phyloP scores from a whole-genome alignment of 2,329 filamentous ascomycete species.

The Phyllosticta paracitricarpa region DNA sequence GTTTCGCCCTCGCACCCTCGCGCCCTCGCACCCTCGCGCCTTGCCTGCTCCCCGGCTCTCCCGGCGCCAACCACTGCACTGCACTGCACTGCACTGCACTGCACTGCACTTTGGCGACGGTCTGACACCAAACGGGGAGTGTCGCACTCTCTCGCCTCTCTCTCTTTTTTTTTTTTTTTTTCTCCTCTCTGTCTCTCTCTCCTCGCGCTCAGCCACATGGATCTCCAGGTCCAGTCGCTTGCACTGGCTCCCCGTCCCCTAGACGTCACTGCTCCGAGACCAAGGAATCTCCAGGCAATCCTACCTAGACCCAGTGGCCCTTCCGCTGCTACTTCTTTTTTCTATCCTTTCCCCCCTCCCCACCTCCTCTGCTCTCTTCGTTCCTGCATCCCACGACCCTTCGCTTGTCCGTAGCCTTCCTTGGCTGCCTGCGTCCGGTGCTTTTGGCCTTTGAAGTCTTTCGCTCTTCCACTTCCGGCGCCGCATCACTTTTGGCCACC shows the following conservation, averaged over 20 bases:
- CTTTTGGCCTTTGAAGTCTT: background rate
- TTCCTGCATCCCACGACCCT: background rate
- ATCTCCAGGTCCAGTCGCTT: background rate
- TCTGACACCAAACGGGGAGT: background rate
- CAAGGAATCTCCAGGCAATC: background rate
- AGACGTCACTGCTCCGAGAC: background rate
- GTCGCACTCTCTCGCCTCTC: too few relatives aligned
- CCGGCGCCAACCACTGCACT: background rate
- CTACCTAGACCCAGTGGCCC: background rate
- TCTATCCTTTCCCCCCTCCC: background rate
- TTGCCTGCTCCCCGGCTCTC: too few relatives aligned
- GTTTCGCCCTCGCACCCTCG: background rate
- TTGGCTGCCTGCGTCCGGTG: background rate
- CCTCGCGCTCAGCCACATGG: background rate
- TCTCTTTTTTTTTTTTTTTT: too few relatives aligned
- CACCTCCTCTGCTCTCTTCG: background rate
- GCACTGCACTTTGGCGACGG: background rate
- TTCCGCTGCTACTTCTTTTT: background rate
- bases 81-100: too few relatives aligned
- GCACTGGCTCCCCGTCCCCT: background rate
- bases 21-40: background rate
- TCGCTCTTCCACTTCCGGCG: background rate
- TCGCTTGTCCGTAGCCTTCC: background rate
- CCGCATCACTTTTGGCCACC: background rate
- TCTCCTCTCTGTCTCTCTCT: too few relatives aligned